A percentile compares a stretch with the other conserved stretches of the same genome.
Conservation (phyloP, 2,329 filamentous ascomycete species). For the Cladophialophora psammophila region DNA sequence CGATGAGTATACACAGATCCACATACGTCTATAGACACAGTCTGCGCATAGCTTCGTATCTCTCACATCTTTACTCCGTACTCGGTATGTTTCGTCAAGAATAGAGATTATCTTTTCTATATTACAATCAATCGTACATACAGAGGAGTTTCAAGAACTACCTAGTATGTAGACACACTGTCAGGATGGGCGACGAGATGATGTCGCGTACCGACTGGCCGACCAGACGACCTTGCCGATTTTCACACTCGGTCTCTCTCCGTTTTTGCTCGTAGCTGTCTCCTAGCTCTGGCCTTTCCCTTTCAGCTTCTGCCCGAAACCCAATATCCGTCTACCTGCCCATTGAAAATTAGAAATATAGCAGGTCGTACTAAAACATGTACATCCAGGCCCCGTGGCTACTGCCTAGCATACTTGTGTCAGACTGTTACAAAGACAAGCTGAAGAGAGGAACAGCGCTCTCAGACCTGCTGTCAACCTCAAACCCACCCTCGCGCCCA, state of each 20-base stretch:
- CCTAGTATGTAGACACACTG: background rate
- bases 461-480: background rate
- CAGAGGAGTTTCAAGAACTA: background rate
- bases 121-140: background rate
- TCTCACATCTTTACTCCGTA: too few relatives aligned
- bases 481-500: background rate
- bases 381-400: background rate
- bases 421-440: constrained; percentile 1
- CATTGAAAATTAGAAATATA: background rate
- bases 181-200: background rate
- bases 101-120: constrained; percentile 8
- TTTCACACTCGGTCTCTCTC: background rate
- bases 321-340: background rate
- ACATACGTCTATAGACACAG: too few relatives aligned
- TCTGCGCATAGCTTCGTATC: too few relatives aligned
- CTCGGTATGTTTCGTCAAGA: background rate
- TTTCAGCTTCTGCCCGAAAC: background rate
- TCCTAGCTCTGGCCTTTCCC: background rate
- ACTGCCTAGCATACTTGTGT: background rate
- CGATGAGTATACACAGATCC: too few relatives aligned
- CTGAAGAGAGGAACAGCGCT: background rate
- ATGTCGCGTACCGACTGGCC: background rate
- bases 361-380: constrained; percentile 1
- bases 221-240: background rate
- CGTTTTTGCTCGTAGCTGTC: background rate